phyloP scores from a whole-genome alignment of 345 rosid genomes.

The Acer campestre region DNA sequence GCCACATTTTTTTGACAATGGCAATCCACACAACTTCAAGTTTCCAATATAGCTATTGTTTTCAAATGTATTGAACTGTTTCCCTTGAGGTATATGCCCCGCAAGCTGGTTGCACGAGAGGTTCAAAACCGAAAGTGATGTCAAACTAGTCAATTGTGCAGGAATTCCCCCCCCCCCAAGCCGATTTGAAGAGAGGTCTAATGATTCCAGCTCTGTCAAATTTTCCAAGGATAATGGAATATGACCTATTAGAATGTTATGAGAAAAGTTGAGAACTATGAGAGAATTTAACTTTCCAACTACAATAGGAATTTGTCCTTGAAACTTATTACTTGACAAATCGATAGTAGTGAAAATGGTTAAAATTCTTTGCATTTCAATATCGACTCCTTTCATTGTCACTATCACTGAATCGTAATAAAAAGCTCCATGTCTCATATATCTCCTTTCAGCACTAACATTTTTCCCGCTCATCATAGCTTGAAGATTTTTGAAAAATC shows the following conservation, averaged over 20 bases:
- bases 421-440: no score
- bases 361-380: background rate
- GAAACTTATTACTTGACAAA: constrained; percentile 1
- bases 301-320: background rate
- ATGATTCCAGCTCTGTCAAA: background rate
- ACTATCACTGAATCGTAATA: no score
- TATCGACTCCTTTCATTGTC: no score
- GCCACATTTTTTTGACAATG: background rate
- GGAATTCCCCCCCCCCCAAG: background rate
- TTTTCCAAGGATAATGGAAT: constrained; percentile 4
- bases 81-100: background rate
- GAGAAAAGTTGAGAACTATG: constrained; percentile 4
- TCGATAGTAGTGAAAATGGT: constrained; percentile 1
- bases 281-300: constrained; percentile 13
- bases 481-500: no score
- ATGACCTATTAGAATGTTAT: background rate
- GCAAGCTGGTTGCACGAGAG: background rate
- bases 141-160: background rate
- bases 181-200: background rate
- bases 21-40: background rate
- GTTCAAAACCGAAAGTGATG: background rate
- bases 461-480: no score
- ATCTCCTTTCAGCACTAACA: accelerated
- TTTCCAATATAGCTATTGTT: background rate
- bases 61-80: background rate